phyloP scores from a whole-genome alignment of 257 asterid genomes.

The Solanum piurae region DNA sequence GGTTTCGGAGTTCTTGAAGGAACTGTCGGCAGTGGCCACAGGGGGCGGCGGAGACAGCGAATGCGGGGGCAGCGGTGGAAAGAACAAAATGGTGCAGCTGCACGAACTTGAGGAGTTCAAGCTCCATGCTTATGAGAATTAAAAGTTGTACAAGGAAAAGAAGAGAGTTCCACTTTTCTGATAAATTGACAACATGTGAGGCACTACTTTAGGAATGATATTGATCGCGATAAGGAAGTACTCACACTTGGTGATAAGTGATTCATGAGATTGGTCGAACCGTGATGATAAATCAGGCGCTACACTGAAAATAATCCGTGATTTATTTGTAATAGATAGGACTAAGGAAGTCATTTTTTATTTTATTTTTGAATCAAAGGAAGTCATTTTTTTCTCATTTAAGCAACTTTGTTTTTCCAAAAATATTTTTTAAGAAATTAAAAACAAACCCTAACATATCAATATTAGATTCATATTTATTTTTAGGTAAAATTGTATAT shows the following conservation, averaged over 20 bases:
- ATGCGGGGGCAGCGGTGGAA: constrained; percentile 39
- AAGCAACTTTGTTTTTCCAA: not conserved
- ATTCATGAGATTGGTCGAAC: not conserved
- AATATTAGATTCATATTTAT: no score
- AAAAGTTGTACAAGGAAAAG: no score
- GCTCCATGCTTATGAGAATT: no score
- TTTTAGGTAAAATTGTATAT: no score
- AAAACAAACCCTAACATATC: not conserved
- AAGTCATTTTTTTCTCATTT: not conserved
- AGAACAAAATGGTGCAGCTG: no score
- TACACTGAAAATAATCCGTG: not conserved
- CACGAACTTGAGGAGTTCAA: no score
- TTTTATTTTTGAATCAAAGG: no score
- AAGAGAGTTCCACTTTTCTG: no score
- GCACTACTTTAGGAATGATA: no score
- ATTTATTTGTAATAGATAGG: not conserved
- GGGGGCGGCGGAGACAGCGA: constrained; percentile 88
- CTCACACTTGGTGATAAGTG: not conserved
- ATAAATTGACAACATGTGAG: not conserved
- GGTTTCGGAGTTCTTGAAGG: constrained; percentile 62
- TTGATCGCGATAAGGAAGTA: not conserved
- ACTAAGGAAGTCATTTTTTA: not conserved
- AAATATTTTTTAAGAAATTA: not conserved
- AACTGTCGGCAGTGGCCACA: constrained; percentile 98
- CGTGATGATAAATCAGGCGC: not conserved